phyloP scores from a whole-genome alignment of 2,329 filamentous ascomycete genomes.

The Venturia carpophila region DNA sequence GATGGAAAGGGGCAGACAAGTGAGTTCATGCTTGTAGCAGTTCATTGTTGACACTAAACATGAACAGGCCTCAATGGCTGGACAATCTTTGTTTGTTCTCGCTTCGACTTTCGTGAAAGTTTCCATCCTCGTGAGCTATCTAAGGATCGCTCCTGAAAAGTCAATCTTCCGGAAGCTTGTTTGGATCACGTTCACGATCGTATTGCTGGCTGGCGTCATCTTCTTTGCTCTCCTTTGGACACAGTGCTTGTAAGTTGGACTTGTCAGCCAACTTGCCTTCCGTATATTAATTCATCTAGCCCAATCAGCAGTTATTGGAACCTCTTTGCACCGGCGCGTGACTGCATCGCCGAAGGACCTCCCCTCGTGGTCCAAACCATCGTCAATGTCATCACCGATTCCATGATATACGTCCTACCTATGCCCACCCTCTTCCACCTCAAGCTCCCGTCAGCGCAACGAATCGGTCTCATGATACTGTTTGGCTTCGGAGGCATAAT shows the following conservation, averaged over 20 bases:
- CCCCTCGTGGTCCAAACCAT: slow-evolving; percentile 16
- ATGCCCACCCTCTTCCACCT: slow-evolving; percentile 17
- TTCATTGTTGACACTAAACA: slow-evolving; percentile 20
- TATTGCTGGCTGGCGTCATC: slow-evolving; percentile 29
- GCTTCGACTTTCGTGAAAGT: slow-evolving; percentile 33
- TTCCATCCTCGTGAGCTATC: slow-evolving; percentile 34
- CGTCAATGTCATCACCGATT: slow-evolving; percentile 17
- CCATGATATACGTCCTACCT: slow-evolving; percentile 17
- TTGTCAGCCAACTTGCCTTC: neutral
- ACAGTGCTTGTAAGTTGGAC: slow-evolving; percentile 17
- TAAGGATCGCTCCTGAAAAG: slow-evolving; percentile 33
- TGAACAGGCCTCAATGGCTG: slow-evolving; percentile 31
- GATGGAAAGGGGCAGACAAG: slow-evolving; percentile 16
- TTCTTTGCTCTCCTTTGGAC: slow-evolving; percentile 32
- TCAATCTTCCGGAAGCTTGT: slow-evolving; percentile 33
- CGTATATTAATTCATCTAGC: neutral
- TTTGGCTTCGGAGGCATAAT: slow-evolving; percentile 18
- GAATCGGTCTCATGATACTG: slow-evolving; percentile 17
- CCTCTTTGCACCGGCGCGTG: slow-evolving; percentile 1
- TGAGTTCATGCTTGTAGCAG: neutral
- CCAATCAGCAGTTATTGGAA: slow-evolving; percentile 19
- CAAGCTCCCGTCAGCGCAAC: slow-evolving; percentile 16
- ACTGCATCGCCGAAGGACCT: slow-evolving; percentile 18
- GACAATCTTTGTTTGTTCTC: slow-evolving; percentile 32
- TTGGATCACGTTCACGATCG: slow-evolving; percentile 30